Percentiles rank a stretch among this genome's conserved stretches.
Evolutionary conservation across 2,329 filamentous ascomycete genomes (phyloP).

Genomic region (Aureobasidium sp.): DNA sequence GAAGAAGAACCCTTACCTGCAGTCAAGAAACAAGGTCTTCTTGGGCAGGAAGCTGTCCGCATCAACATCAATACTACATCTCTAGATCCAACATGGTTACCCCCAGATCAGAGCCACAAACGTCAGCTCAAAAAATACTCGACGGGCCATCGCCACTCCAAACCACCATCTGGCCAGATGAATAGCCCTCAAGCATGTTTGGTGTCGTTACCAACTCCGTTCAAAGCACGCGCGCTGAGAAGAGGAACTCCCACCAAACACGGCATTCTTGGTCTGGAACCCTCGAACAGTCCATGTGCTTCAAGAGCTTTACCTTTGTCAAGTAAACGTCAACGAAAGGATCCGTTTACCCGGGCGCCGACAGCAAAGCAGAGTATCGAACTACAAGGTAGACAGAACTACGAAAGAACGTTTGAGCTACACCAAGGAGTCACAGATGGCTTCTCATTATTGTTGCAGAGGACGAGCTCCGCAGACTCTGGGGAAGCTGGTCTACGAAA

Average conservation of each 20-base stretch:
- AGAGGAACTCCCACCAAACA: neutral
- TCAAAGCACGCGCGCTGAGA: slow-evolving; percentile 8
- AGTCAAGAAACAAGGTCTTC: neutral
- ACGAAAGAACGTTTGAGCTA: slow-evolving; percentile 11
- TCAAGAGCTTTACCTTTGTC: neutral
- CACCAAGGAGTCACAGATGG: slow-evolving; percentile 15
- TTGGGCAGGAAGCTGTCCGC: neutral
- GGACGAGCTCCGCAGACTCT: slow-evolving; percentile 21
- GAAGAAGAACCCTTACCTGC: neutral
- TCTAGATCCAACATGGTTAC: slow-evolving; percentile 19
- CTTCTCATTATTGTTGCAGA: slow-evolving; percentile 16
- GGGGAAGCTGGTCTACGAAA: slow-evolving; percentile 16
- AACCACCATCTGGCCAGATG: neutral
- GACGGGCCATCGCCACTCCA: neutral
- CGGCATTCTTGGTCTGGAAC: neutral
- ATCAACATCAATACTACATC: neutral
- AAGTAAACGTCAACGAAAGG: slow-evolving; percentile 3
- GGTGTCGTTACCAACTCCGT: slow-evolving; percentile 14
- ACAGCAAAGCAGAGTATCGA: slow-evolving; percentile 18
- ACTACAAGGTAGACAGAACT: slow-evolving; percentile 12
- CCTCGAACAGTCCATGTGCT: neutral
- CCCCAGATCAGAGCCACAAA: neutral
- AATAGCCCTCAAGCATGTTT: neutral
- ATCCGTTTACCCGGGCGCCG: slow-evolving; percentile 2
- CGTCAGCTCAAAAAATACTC: slow-evolving; percentile 3